phyloP scores from a whole-genome alignment of 179 eudicot species.

The Amaranthus tricolor region DNA sequence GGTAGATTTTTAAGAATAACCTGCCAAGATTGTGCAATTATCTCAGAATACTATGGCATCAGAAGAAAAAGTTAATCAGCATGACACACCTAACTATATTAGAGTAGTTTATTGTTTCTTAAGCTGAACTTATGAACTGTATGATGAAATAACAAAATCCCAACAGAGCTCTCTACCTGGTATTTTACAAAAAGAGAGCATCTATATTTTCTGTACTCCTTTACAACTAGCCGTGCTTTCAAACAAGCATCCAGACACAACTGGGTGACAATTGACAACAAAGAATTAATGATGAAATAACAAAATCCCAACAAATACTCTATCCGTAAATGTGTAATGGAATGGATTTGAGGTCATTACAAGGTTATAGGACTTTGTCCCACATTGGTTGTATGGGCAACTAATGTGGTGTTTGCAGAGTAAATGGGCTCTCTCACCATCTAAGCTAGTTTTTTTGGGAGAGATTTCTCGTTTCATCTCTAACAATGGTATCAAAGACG shows the following conservation, averaged over 20 bases:
- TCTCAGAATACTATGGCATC: conserved; percentile 6
- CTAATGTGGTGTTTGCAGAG: too few species aligned
- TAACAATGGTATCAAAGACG: too few species aligned
- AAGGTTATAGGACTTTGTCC: too few species aligned
- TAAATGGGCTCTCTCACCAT: too few species aligned
- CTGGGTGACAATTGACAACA: background rate
- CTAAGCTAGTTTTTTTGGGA: too few species aligned
- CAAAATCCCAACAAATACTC: too few species aligned
- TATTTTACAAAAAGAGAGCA: background rate
- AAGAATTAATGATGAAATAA: background rate
- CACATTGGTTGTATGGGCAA: too few species aligned
- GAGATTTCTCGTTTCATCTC: too few species aligned
- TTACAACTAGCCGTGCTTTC: background rate
- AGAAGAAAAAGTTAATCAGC: conserved; percentile 2
- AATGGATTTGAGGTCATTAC: too few species aligned
- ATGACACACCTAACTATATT: conserved; percentile 3
- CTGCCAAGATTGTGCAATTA: conserved; percentile 42
- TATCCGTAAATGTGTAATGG: too few species aligned
- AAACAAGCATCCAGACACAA: background rate
- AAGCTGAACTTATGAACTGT: conserved; percentile 2
- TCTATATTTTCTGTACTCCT: background rate
- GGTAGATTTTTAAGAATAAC: conserved; percentile 89
- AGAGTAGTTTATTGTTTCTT: background rate
- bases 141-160: background rate
- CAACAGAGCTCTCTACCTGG: background rate